These are phyloP conservation scores for Cryptosporidium felis DNA, from an alignment of 169 alveolate genomes.

Conservation along the genomic window DNA sequence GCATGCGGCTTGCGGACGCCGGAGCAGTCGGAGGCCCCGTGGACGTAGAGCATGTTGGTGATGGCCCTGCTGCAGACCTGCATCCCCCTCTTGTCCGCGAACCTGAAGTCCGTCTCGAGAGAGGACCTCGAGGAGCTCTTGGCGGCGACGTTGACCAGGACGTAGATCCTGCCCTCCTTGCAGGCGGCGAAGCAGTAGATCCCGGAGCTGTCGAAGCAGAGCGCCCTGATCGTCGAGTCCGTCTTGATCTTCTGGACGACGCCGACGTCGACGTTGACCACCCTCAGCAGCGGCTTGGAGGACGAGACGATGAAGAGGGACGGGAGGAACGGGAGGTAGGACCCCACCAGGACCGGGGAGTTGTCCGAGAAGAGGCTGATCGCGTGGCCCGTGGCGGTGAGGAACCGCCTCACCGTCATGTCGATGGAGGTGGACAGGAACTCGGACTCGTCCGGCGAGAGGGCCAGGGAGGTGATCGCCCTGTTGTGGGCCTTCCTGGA, in stretches of 20 bases:
- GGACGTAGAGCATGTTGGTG: constrained; percentile 80
- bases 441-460: constrained; percentile 81
- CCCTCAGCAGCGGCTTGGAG: constrained; percentile 82
- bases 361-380: constrained; percentile 85
- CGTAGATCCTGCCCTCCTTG: constrained; percentile 81
- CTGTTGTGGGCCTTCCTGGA: constrained; percentile 75
- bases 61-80: constrained; percentile 83
- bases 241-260: constrained; percentile 83
- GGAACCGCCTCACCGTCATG: constrained; percentile 86
- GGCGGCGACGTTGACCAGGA: constrained; percentile 57
- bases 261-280: constrained; percentile 83
- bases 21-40: constrained; percentile 72
- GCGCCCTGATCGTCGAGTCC: constrained; percentile 82
- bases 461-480: constrained; percentile 83
- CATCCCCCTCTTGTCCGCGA: constrained; percentile 54
- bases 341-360: constrained; percentile 82
- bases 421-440: constrained; percentile 84
- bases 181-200: constrained; percentile 84
- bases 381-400: constrained; percentile 83
- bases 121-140: constrained; percentile 75
- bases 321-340: constrained; percentile 82
- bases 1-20: constrained; percentile 51
- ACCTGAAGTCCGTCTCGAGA: constrained; percentile 74
- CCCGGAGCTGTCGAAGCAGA: constrained; percentile 83
- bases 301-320: constrained; percentile 80